Conservation (phyloP, 2,329 filamentous ascomycete species). For the Fusarium sp. region DNA sequence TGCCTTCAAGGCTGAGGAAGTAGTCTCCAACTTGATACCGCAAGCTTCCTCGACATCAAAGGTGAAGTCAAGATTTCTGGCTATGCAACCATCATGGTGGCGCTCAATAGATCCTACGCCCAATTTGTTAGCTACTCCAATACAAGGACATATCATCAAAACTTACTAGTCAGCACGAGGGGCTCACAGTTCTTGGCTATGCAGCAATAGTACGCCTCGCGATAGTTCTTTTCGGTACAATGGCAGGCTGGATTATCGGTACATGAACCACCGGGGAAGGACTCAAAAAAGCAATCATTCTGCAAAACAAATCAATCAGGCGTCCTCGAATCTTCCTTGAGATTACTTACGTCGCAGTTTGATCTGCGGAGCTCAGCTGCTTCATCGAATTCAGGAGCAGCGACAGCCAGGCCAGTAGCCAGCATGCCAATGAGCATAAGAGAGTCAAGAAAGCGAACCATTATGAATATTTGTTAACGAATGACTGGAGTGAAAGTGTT, state of each 20-base stretch:
- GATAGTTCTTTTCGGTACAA: slow-evolving; percentile 1
- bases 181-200: slow-evolving; percentile 2
- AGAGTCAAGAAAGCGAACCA: not conserved
- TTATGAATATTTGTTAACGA: not conserved
- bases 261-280: slow-evolving; percentile 6
- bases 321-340: fast-evolving
- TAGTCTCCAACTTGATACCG: not conserved
- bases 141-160: fast-evolving
- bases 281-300: slow-evolving; percentile 9
- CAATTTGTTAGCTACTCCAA: fast-evolving
- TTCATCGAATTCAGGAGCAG: not conserved
- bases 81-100: slow-evolving; percentile 3
- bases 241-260: slow-evolving; percentile 5
- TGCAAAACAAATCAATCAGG: fast-evolving
- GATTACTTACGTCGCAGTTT: not conserved
- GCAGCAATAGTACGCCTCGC: slow-evolving; percentile 11
- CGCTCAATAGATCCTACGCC: not conserved
- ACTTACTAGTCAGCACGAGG: not conserved
- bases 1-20: too few species aligned
- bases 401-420: not conserved
- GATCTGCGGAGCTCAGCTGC: slow-evolving; percentile 1
- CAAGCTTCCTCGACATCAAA: slow-evolving; percentile 5
- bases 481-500: fast-evolving
- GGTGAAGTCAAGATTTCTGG: slow-evolving; percentile 3
- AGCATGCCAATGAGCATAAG: not conserved